Percentiles rank a stretch among this genome's conserved stretches.
These are phyloP conservation scores for Chlamydomonas sphaeroides DNA, from an alignment of 139 green algal genomes.

Conservation along the genomic window DNA sequence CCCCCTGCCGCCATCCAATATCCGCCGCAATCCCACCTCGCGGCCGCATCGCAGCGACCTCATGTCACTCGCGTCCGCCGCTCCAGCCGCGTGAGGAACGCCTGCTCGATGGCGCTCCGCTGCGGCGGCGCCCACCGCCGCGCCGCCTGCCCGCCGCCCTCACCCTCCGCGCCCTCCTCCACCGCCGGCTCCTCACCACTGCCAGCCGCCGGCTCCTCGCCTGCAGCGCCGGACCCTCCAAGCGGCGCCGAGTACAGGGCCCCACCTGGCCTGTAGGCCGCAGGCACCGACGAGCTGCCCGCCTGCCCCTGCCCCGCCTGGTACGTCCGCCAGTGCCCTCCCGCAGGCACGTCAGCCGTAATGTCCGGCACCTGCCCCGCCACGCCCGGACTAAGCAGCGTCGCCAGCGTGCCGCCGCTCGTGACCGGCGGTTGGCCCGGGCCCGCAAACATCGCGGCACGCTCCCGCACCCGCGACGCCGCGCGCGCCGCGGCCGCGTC, in stretches of 20 bases:
- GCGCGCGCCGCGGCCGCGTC: neutral
- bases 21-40: no score
- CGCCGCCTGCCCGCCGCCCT: neutral
- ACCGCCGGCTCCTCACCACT: no score
- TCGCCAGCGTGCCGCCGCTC: neutral
- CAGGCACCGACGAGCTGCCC: no score
- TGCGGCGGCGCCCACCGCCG: conserved; percentile 17
- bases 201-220: no score
- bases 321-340: conserved; percentile 10
- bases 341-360: neutral
- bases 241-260: no score
- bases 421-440: neutral
- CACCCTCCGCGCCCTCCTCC: neutral
- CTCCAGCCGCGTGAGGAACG: conserved; percentile 21
- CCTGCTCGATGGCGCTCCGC: conserved; percentile 33
- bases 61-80: conserved; percentile 14
- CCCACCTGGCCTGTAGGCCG: no score
- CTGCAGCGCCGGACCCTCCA: no score
- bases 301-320: no score
- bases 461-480: no score
- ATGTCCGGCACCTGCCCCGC: conserved; percentile 9
- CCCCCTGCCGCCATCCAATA: no score
- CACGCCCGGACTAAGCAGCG: neutral
- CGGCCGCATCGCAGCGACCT: no score
- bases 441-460: no score